Evolutionary conservation across 805 yeast genomes (phyloP).

Genomic region (Suhomyces sp.): DNA sequence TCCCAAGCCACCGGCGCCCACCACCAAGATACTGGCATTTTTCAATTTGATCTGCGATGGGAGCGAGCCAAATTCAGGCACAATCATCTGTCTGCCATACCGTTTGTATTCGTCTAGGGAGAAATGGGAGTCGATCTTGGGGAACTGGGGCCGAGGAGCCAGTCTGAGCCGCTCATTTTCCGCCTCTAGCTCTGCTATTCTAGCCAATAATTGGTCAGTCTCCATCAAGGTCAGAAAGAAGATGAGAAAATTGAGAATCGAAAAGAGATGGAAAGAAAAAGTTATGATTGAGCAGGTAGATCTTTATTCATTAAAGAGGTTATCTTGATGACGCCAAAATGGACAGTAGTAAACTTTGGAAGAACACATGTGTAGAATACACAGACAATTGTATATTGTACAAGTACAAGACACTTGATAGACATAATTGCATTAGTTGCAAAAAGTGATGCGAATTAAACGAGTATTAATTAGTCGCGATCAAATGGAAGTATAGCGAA

Average conservation of each 20-base stretch:
- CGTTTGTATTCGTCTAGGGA: constrained; percentile 68
- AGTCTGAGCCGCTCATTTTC: constrained; percentile 16
- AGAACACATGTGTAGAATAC: no score
- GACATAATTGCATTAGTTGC: no score
- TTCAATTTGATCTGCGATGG: constrained; percentile 57
- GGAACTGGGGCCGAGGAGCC: not conserved
- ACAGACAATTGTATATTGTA: no score
- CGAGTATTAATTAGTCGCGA: no score
- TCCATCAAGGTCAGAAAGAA: not conserved
- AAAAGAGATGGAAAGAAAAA: not conserved
- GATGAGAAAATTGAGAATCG: not conserved
- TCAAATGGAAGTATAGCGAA: no score
- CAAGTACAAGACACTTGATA: no score
- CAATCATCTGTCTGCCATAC: constrained; percentile 95
- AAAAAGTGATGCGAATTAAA: no score
- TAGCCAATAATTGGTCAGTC: constrained; percentile 20
- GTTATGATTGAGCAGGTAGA: no score
- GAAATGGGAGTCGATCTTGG: constrained; percentile 13
- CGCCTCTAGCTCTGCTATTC: constrained; percentile 18
- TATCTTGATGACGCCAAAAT: no score
- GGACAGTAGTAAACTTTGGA: no score
- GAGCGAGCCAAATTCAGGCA: constrained; percentile 65
- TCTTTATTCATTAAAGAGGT: no score
- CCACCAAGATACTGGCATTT: constrained; percentile 59
- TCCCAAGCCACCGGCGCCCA: constrained; percentile 98